Conservation (phyloP, 257 asterid species). For the Linaria vulgaris region DNA sequence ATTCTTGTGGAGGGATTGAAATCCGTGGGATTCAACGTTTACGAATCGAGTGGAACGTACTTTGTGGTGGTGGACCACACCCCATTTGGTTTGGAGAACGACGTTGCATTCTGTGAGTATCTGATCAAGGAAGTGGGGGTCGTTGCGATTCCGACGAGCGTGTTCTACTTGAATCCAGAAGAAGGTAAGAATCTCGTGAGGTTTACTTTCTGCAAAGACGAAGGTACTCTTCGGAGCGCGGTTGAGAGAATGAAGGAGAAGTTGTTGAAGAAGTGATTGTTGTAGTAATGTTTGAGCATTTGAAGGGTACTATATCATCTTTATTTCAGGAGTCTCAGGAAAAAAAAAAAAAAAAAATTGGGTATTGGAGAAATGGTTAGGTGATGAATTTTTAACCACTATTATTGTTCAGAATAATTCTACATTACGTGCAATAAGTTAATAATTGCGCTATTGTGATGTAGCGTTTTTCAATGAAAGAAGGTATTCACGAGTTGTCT, state of each 20-base stretch:
- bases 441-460: no score
- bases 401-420: no score
- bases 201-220: conserved; percentile 96
- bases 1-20: conserved; percentile 83
- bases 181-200: conserved; percentile 96
- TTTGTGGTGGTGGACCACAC: conserved; percentile 90
- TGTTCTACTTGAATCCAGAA: conserved; percentile 81
- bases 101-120: conserved; percentile 84
- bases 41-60: conserved; percentile 91
- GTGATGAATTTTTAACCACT: no score
- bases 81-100: conserved; percentile 71
- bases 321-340: neutral
- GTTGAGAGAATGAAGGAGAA: conserved; percentile 67
- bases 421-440: no score
- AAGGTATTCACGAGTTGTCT: no score
- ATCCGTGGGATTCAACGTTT: conserved; percentile 75
- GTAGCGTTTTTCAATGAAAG: no score
- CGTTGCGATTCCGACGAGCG: conserved; percentile 91
- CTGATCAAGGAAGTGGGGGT: conserved; percentile 92
- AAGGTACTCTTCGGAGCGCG: conserved; percentile 60
- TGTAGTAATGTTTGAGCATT: neutral
- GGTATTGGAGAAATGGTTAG: no score
- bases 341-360: no score
- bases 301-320: neutral
- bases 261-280: conserved; percentile 39